Conservation (phyloP, 768 basidiomycete species). For the Trametes elegans region DNA sequence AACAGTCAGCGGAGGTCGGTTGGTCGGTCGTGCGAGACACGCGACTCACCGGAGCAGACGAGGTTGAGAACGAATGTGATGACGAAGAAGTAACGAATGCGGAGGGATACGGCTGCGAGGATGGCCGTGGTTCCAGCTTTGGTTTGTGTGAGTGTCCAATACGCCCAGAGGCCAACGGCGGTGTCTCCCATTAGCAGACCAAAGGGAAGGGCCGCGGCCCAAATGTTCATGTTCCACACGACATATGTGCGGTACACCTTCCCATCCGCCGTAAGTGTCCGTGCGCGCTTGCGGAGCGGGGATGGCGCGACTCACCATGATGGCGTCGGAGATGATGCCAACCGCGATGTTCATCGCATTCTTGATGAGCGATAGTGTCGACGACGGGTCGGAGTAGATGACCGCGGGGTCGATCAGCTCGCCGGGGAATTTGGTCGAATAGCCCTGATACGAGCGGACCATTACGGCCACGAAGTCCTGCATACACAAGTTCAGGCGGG, state of each 20-base stretch:
- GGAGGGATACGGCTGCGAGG: constrained; percentile 5
- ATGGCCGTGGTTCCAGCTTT: background rate
- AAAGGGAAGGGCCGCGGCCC: background rate
- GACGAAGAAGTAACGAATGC: constrained; percentile 13
- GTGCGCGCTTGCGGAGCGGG: background rate
- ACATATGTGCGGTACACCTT: constrained; percentile 3
- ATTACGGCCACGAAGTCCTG: background rate
- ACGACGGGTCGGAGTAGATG: background rate
- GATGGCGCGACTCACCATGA: background rate
- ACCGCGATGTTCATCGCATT: constrained; percentile 1
- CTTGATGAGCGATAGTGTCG: background rate
- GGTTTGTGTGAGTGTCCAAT: constrained; percentile 5
- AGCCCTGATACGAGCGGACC: background rate
- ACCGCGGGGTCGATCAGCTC: background rate
- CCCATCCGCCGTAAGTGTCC: too few species aligned
- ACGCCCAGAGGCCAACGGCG: constrained; percentile 6
- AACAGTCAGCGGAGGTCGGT: too few species aligned
- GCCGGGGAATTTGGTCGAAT: background rate
- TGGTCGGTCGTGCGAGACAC: too few species aligned
- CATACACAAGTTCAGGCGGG: background rate
- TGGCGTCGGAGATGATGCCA: constrained; percentile 2
- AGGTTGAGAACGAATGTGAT: constrained; percentile 11
- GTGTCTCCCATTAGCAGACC: background rate
- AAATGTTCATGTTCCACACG: background rate
- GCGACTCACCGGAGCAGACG: constrained; percentile 1